Evolutionary conservation across 2,329 filamentous ascomycete genomes (phyloP).

Genomic region (Arthroderma sp.): DNA sequence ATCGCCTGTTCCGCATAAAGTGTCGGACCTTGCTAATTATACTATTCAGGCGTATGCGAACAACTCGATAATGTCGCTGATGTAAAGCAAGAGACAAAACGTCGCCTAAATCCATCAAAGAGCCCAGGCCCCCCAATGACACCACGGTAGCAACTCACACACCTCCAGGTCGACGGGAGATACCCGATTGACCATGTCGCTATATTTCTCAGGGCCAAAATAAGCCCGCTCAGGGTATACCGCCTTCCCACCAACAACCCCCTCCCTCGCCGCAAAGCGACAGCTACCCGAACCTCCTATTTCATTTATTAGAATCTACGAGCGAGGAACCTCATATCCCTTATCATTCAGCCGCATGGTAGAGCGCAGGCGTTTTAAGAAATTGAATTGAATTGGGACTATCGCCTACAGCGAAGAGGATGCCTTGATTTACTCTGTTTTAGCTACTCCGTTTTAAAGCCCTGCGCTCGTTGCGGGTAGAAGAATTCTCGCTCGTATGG

Average conservation of each 20-base stretch:
- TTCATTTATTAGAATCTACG: neutral
- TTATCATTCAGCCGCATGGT: neutral
- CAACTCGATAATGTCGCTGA: conserved; percentile 28
- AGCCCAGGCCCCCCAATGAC: neutral
- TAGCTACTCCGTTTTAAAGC: neutral
- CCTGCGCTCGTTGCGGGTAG: neutral
- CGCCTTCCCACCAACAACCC: neutral
- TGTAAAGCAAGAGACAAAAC: conserved; percentile 12
- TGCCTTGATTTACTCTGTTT: neutral
- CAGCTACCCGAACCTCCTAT: neutral
- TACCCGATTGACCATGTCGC: neutral
- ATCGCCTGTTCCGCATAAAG: neutral
- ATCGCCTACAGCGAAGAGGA: neutral
- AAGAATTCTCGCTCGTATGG: neutral
- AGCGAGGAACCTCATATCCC: neutral
- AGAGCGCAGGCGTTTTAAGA: conserved; percentile 1
- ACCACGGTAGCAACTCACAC: neutral
- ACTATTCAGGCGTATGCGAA: conserved; percentile 35
- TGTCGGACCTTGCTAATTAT: neutral
- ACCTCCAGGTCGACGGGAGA: neutral
- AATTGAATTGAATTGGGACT: neutral
- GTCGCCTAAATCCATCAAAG: neutral
- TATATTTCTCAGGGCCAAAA: neutral
- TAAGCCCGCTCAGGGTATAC: neutral
- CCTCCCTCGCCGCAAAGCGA: neutral